Percentiles rank a stretch among this genome's conserved stretches.
phyloP scores from a whole-genome alignment of 352 stramenopile species.

The Albugo laibachii region DNA sequence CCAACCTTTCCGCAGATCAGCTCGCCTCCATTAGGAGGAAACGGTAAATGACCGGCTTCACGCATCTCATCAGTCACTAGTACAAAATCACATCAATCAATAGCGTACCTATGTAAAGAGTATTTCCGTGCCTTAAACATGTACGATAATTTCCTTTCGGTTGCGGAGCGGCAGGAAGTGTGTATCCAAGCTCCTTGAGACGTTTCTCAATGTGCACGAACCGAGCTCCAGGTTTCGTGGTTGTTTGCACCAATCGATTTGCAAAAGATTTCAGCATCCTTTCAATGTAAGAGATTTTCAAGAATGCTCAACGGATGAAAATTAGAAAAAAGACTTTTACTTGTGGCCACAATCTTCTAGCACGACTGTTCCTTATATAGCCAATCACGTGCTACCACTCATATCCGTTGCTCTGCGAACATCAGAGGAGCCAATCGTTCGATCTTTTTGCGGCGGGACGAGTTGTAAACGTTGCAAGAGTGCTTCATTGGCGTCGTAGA shows the following conservation, averaged over 20 bases:
- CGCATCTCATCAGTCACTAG: neutral
- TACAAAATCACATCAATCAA: neutral
- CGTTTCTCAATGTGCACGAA: constrained; percentile 66
- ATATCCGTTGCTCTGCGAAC: neutral
- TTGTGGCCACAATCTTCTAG: neutral
- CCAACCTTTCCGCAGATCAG: constrained; percentile 81
- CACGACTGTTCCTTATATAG: neutral
- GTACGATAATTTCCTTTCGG: constrained; percentile 85
- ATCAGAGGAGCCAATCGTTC: too few species aligned
- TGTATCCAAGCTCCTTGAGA: constrained; percentile 71
- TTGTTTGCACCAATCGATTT: neutral
- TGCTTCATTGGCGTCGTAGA: constrained; percentile 44
- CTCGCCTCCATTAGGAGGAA: constrained; percentile 33
- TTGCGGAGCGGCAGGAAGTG: constrained; percentile 50
- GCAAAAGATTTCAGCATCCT: neutral
- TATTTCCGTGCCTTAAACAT: constrained; percentile 60
- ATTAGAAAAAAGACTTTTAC: neutral
- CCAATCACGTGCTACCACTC: neutral
- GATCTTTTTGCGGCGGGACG: neutral
- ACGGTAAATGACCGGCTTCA: constrained; percentile 57
- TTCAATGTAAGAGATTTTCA: too few species aligned
- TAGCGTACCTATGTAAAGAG: constrained; percentile 46
- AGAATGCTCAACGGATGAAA: too few species aligned
- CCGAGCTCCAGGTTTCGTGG: constrained; percentile 10
- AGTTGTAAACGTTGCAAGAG: constrained; percentile 21